Conservation (phyloP, 2,329 filamentous ascomycete genomes). For the Verticillium tricorpus region DNA sequence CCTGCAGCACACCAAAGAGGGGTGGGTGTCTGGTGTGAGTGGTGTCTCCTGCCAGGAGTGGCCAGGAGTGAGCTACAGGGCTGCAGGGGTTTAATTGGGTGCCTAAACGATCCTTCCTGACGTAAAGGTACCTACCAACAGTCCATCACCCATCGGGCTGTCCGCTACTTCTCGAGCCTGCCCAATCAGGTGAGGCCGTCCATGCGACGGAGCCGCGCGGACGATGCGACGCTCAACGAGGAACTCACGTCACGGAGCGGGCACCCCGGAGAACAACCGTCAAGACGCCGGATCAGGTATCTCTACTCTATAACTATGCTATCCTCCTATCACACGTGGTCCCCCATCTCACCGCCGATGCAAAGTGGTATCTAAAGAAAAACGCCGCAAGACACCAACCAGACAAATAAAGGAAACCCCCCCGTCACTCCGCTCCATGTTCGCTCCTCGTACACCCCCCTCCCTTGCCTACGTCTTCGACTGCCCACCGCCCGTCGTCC, state of each 20-base stretch:
- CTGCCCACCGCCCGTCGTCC: not conserved
- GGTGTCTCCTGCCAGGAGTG: not conserved
- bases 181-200: too few relatives aligned
- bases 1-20: too few relatives aligned
- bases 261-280: too few relatives aligned
- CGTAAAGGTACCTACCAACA: not conserved
- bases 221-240: too few relatives aligned
- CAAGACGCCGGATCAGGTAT: too few relatives aligned
- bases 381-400: not conserved
- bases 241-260: too few relatives aligned
- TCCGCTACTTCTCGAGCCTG: not conserved
- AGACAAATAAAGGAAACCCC: not conserved
- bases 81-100: too few relatives aligned
- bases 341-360: not conserved
- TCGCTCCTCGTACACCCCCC: not conserved
- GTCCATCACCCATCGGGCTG: not conserved
- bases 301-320: not conserved
- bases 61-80: not conserved
- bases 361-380: not conserved
- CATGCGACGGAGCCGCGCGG: too few relatives aligned
- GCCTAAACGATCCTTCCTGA: not conserved
- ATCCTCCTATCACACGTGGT: not conserved
- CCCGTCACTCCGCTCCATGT: not conserved
- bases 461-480: not conserved
- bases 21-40: too few relatives aligned